A percentile compares a stretch with the other conserved stretches of the same genome.
Evolutionary conservation across 768 basidiomycete genomes (phyloP).

Genomic region (Cantharellus cinnabarinus): DNA sequence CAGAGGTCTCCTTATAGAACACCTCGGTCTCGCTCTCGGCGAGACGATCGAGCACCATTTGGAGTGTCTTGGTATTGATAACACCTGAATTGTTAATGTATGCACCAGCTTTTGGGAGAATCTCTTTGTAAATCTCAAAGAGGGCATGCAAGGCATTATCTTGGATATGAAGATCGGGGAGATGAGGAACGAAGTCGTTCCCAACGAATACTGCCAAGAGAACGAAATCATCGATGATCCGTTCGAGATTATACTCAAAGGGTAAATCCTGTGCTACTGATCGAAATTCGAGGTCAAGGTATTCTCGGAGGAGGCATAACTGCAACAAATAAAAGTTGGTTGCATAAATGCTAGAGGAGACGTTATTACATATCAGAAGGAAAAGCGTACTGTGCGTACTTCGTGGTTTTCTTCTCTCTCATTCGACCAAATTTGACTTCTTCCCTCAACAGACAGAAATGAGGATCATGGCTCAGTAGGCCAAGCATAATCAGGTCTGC

Average conservation of each 20-base stretch:
- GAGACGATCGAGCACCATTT: slow-evolving; percentile 78
- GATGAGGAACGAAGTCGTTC: slow-evolving; percentile 90
- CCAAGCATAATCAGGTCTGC: slow-evolving; percentile 98
- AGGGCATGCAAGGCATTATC: slow-evolving; percentile 86
- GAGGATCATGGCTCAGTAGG: slow-evolving; percentile 89
- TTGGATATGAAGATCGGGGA: slow-evolving; percentile 94
- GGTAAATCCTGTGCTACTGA: slow-evolving; percentile 35
- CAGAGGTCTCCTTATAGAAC: slow-evolving; percentile 81
- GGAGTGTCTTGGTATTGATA: slow-evolving; percentile 62
- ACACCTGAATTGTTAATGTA: slow-evolving; percentile 82
- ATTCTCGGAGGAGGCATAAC: slow-evolving; percentile 86
- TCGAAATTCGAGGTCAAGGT: slow-evolving; percentile 86
- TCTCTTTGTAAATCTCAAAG: slow-evolving; percentile 89
- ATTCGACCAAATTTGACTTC: slow-evolving; percentile 94
- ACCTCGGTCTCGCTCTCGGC: slow-evolving; percentile 70
- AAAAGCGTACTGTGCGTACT: slow-evolving; percentile 23
- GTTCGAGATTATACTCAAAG: slow-evolving; percentile 78
- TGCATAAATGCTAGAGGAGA: slow-evolving; percentile 32
- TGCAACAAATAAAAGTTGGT: slow-evolving; percentile 92
- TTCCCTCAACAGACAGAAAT: slow-evolving; percentile 92
- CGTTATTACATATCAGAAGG: neutral
- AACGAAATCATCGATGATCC: slow-evolving; percentile 95
- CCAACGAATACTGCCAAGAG: slow-evolving; percentile 92
- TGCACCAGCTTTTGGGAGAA: slow-evolving; percentile 58
- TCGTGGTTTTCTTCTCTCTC: slow-evolving; percentile 36